Percentiles rank a stretch among this genome's conserved stretches.
These are phyloP conservation scores for Daldinia eschscholtzii DNA, from an alignment of 2,329 filamentous ascomycete genomes.

Conservation along the genomic window DNA sequence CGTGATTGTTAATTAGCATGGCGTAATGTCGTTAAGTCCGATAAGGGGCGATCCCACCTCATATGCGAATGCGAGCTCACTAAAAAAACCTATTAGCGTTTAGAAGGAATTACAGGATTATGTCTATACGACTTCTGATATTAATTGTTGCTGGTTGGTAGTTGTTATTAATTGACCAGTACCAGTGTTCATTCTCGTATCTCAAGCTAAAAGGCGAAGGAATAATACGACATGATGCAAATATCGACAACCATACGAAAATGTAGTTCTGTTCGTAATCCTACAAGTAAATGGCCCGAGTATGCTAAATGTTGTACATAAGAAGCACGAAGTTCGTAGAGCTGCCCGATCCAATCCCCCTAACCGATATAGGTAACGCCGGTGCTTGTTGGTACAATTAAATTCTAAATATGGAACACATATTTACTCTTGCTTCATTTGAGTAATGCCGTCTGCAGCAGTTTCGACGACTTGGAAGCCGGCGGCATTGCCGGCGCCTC, in stretches of 20 bases:
- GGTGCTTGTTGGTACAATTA: slow-evolving; percentile 18
- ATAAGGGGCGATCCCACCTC: not conserved
- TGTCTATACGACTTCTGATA: no score
- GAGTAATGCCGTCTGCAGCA: slow-evolving; percentile 64
- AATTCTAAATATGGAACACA: slow-evolving; percentile 2
- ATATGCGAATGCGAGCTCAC: not conserved
- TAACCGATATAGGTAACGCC: slow-evolving; percentile 22
- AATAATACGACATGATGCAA: not conserved
- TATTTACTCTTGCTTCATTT: slow-evolving; percentile 43
- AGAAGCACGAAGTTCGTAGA: not conserved
- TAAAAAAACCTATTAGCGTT: not conserved
- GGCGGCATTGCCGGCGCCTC: slow-evolving; percentile 78
- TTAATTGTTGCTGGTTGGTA: not conserved
- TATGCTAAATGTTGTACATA: slow-evolving; percentile 11
- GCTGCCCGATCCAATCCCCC: not conserved
- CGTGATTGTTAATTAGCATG: slow-evolving; percentile 3
- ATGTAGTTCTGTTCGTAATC: not conserved
- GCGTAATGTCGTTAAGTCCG: slow-evolving; percentile 7
- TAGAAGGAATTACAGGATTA: not conserved
- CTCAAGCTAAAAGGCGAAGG: not conserved
- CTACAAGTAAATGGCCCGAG: not conserved
- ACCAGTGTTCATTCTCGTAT: not conserved
- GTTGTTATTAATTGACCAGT: not conserved
- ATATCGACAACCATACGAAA: not conserved
- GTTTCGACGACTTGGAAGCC: slow-evolving; percentile 86